A percentile compares a stretch with the other conserved stretches of the same genome.
Conservation (phyloP, 176 grass and related monocot species). For the Tillandsia leiboldiana region DNA sequence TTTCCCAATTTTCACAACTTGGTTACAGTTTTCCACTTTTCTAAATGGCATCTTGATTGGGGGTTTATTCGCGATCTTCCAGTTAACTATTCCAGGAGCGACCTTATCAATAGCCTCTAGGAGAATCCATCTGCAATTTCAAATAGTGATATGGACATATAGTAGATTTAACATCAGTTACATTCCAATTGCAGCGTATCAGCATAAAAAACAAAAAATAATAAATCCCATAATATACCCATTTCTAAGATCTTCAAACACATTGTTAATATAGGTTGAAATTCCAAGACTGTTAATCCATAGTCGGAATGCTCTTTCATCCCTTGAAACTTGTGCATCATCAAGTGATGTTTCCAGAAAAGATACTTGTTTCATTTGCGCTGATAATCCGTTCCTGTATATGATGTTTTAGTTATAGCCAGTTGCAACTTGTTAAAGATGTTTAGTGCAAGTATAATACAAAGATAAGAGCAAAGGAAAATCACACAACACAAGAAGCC, state of each 20-base stretch:
- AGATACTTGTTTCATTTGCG: conserved; percentile 76
- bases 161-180: background rate
- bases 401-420: background rate
- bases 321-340: conserved; percentile 81
- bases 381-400: conserved; percentile 87
- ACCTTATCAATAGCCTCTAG: conserved; percentile 90
- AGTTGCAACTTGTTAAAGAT: background rate
- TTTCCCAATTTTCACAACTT: conserved; percentile 93
- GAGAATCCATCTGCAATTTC: conserved; percentile 61
- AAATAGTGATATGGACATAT: conserved; percentile 14
- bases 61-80: conserved; percentile 79
- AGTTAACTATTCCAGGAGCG: conserved; percentile 67
- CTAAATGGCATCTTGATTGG: conserved; percentile 92
- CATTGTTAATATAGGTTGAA: conserved; percentile 87
- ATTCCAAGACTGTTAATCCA: conserved; percentile 99
- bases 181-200: background rate
- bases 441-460: too few species aligned
- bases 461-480: too few species aligned
- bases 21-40: conserved; percentile 98
- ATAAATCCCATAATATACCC: conserved; percentile 45
- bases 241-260: conserved; percentile 96
- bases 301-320: conserved; percentile 82
- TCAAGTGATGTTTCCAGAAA: conserved; percentile 71
- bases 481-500: too few species aligned
- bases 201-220: background rate